phyloP scores from a whole-genome alignment of 1,284 basidiomycete species.

The Psilocybe mexicana region DNA sequence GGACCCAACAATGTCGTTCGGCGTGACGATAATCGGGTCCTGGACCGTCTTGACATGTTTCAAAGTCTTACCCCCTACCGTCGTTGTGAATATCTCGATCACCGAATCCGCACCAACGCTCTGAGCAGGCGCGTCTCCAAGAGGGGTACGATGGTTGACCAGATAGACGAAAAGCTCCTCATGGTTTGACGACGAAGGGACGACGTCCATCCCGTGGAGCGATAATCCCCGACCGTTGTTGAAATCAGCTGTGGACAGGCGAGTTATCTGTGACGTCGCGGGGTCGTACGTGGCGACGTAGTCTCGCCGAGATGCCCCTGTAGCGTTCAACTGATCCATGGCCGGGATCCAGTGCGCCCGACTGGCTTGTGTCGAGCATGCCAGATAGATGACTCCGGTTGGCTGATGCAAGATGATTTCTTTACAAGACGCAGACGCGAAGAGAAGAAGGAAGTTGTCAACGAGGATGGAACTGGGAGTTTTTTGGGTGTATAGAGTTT shows the following conservation, averaged over 20 bases:
- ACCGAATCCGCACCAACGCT: conserved; percentile 68
- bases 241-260: conserved; percentile 44
- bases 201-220: conserved; percentile 73
- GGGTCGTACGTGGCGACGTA: conserved; percentile 66
- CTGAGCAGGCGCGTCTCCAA: conserved; percentile 34
- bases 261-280: conserved; percentile 43
- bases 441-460: not conserved
- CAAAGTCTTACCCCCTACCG: conserved; percentile 43
- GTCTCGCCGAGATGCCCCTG: conserved; percentile 45
- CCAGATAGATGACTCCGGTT: conserved; percentile 63
- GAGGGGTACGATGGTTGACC: conserved; percentile 60
- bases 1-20: conserved; percentile 70
- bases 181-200: conserved; percentile 48
- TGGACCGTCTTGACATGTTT: conserved; percentile 60
- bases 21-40: conserved; percentile 59
- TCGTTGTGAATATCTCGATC: conserved; percentile 70
- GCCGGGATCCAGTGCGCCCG: conserved; percentile 60
- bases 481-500: not conserved
- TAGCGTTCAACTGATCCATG: conserved; percentile 41
- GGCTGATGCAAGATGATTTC: conserved; percentile 58
- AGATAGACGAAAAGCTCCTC: conserved; percentile 61
- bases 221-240: conserved; percentile 47
- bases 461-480: no score
- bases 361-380: conserved; percentile 58
- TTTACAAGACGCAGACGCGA: conserved; percentile 23